Evolutionary conservation across 164 flowering plant species (phyloP).

Genomic region (Magnolia officinalis): DNA sequence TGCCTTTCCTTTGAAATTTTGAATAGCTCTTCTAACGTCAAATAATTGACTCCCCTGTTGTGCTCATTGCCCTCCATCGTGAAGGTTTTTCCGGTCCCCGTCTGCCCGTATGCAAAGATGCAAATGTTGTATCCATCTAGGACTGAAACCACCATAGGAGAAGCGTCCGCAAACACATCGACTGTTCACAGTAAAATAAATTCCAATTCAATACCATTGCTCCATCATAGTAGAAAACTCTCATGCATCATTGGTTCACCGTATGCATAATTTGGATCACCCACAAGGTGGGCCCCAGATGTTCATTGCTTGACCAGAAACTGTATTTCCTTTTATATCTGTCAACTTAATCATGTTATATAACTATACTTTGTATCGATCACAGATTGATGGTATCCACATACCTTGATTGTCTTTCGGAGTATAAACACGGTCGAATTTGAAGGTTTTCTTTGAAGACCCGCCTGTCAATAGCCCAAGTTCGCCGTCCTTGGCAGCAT

Average conservation of each 20-base stretch:
- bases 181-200: slow-evolving; percentile 32
- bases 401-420: slow-evolving; percentile 86
- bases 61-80: slow-evolving; percentile 87
- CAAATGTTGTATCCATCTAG: slow-evolving; percentile 94
- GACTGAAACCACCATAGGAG: slow-evolving; percentile 76
- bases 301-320: no score
- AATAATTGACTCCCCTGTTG: slow-evolving; percentile 80
- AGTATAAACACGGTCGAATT: slow-evolving; percentile 75
- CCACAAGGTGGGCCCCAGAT: no score
- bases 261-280: no score
- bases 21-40: slow-evolving; percentile 75
- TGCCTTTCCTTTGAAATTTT: slow-evolving; percentile 51
- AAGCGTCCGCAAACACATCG: slow-evolving; percentile 84
- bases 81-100: slow-evolving; percentile 92
- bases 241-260: not conserved
- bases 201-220: not conserved
- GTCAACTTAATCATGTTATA: no score
- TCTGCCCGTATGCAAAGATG: slow-evolving; percentile 93
- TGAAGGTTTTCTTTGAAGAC: slow-evolving; percentile 59
- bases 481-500: slow-evolving; percentile 83
- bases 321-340: no score
- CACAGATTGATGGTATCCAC: not conserved
- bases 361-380: no score
- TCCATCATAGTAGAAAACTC: not conserved
- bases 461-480: slow-evolving; percentile 53